Conservation (phyloP, 148 eudicot genomes). For the Rhododendron kiyosumense region DNA sequence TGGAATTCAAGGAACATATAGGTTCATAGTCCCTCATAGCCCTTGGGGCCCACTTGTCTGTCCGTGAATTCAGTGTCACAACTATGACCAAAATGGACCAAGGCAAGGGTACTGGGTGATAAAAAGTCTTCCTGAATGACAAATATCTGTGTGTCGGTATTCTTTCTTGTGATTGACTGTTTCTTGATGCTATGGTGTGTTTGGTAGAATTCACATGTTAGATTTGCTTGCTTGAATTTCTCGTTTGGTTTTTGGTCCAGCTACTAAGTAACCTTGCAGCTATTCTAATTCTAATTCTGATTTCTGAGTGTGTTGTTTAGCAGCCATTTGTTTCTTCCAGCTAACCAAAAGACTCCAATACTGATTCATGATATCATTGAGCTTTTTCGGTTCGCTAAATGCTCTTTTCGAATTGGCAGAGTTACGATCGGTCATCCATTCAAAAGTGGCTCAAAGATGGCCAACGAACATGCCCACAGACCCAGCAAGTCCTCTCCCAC, state of each 20-base stretch:
- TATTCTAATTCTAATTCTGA: background rate
- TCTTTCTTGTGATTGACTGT: background rate
- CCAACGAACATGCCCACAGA: constrained; percentile 64
- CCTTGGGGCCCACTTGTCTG: background rate
- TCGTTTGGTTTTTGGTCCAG: background rate
- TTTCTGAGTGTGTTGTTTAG: background rate
- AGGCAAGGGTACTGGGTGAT: background rate
- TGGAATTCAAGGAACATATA: background rate
- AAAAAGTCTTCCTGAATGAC: background rate
- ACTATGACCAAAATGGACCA: background rate
- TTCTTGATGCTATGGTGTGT: background rate
- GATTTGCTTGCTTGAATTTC: background rate
- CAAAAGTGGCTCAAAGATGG: constrained; percentile 84
- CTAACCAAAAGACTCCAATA: background rate
- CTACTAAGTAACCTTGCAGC: background rate
- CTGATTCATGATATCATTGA: background rate
- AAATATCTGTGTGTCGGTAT: background rate
- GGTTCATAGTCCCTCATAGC: background rate
- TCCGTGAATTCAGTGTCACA: background rate
- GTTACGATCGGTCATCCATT: constrained; percentile 69
- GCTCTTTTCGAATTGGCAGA: constrained; percentile 36
- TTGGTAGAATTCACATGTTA: background rate
- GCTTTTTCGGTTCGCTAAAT: background rate
- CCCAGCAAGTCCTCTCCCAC: constrained; percentile 85
- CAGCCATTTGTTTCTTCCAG: background rate